Base-by-base conservation (phyloP, 2,329 filamentous ascomycete genomes). In the Zymoseptoria passerinii region DNA sequence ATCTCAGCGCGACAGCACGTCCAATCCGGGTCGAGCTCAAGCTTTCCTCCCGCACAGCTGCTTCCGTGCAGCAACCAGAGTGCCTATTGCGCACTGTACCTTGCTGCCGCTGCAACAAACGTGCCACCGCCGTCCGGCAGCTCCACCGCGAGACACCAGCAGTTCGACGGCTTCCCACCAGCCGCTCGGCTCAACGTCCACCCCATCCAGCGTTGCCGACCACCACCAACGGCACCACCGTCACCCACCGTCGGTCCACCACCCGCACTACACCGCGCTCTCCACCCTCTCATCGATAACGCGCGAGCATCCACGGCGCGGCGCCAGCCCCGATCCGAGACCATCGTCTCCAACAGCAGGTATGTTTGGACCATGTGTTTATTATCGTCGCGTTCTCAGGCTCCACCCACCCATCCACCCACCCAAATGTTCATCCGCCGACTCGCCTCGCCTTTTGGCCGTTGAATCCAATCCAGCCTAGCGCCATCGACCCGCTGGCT, bases 21-120 rank as follows among this genome's bases (percentile, higher is more conserved):
- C 40, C 44, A 27, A 52, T 54, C 50, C 50, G 50, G 50, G 50
- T 28, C 20, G 23, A 50, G 19, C 19, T n/a, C 8, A 18, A n/a
- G 49, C 19, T 27, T 27, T 18, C 18, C 40, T 48, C 40, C 40
- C 10, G 40, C 10, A 48, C 40, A 3, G 18, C 40, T 50, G 16
- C 55, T 57, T 40, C 49, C 19, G 52, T 52, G 55, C 52, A 51
- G 56, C 53, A 54, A 53, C 44, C 54, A 23, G 50, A 23, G 50
- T 52, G 50, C 50, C 50, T 52, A 54, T 56, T 52, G 53, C 60
- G 57, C 59, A 54, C 51, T 48, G 61, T 64, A 61, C 62, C 62
- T 61, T 57, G 55, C 61, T 54, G 61, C 60, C 57, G 58, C 60
- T 55, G 61, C 60, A 53, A 52, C 57, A 60, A 60, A 61, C 60